A percentile compares a stretch with the other conserved stretches of the same genome.
Evolutionary conservation across 129 eudicot genomes (phyloP).

Genomic region (Tagetes patula): DNA sequence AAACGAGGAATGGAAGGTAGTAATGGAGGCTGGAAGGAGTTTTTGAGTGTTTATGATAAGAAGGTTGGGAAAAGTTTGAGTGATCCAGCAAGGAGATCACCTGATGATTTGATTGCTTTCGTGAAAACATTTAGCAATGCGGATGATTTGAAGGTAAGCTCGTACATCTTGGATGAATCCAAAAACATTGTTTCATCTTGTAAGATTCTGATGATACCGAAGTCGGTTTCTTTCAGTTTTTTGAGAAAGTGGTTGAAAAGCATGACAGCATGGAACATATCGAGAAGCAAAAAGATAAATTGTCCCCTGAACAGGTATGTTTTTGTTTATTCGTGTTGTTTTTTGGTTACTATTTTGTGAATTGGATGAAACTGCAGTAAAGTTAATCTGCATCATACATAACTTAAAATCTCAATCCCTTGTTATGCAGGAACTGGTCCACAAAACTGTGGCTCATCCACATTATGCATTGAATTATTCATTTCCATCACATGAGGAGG

Average conservation of each 20-base stretch:
- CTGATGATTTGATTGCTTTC: constrained; percentile 60
- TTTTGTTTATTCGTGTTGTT: not conserved
- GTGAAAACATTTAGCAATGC: constrained; percentile 57
- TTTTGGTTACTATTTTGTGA: not conserved
- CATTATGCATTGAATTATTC: constrained; percentile 62
- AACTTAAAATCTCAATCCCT: constrained; percentile 11
- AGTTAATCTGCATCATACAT: not conserved
- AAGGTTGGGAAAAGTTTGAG: constrained; percentile 73
- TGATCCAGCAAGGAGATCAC: constrained; percentile 76
- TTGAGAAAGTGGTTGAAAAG: constrained; percentile 53
- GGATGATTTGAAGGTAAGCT: constrained; percentile 59
- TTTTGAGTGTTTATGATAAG: constrained; percentile 59
- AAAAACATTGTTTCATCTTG: not conserved
- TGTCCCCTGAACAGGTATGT: constrained; percentile 83
- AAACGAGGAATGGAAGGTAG: constrained; percentile 74
- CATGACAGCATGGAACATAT: constrained; percentile 45
- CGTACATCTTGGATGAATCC: not conserved
- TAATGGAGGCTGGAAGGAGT: constrained; percentile 90
- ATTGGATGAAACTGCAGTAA: not conserved
- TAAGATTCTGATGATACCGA: not conserved
- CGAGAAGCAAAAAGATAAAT: constrained; percentile 45
- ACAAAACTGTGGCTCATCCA: constrained; percentile 82
- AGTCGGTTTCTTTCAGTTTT: constrained; percentile 44
- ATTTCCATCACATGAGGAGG: constrained; percentile 95
- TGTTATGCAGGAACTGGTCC: constrained; percentile 81